Conservation (phyloP, 768 basidiomycete genomes). For the Sporobolomyces roseus region DNA sequence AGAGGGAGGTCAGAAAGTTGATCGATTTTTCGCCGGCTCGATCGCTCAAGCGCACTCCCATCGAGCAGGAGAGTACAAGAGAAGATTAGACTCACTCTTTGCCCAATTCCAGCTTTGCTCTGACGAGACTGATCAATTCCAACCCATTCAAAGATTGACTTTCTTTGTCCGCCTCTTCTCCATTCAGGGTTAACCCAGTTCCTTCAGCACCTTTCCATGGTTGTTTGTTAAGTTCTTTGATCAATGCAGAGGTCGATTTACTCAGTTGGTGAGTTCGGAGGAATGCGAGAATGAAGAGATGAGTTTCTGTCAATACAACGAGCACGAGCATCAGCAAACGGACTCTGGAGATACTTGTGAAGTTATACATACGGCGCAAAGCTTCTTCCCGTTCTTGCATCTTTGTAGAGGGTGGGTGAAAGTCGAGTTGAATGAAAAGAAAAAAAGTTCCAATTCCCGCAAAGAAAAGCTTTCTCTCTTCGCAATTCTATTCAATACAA, state of each 20-base stretch:
- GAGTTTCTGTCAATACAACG: slow-evolving; percentile 25
- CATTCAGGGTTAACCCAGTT: neutral
- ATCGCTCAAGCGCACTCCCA: neutral
- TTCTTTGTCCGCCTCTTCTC: slow-evolving; percentile 14
- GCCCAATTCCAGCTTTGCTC: slow-evolving; percentile 19
- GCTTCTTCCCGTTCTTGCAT: slow-evolving; percentile 24
- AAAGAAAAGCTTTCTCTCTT: too few species aligned
- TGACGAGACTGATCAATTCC: slow-evolving; percentile 32
- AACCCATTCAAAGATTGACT: neutral
- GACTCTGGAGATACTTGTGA: neutral
- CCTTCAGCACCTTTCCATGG: slow-evolving; percentile 21
- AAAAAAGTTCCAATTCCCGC: too few species aligned
- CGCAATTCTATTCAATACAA: too few species aligned
- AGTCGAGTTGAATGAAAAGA: too few species aligned
- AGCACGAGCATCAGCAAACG: neutral
- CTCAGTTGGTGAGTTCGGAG: slow-evolving; percentile 37
- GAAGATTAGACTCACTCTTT: slow-evolving; percentile 15
- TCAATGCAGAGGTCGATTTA: slow-evolving; percentile 39
- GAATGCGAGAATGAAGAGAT: slow-evolving; percentile 42
- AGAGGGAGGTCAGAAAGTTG: neutral
- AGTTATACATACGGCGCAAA: slow-evolving; percentile 13
- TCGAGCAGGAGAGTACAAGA: neutral
- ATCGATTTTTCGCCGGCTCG: neutral
- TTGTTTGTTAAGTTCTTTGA: slow-evolving; percentile 36
- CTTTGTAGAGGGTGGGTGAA: neutral